Evolutionary conservation across 1,284 basidiomycete genomes (phyloP), one percentile per base, ranked within the genome.

Genomic region (Vanrija sp.): DNA sequence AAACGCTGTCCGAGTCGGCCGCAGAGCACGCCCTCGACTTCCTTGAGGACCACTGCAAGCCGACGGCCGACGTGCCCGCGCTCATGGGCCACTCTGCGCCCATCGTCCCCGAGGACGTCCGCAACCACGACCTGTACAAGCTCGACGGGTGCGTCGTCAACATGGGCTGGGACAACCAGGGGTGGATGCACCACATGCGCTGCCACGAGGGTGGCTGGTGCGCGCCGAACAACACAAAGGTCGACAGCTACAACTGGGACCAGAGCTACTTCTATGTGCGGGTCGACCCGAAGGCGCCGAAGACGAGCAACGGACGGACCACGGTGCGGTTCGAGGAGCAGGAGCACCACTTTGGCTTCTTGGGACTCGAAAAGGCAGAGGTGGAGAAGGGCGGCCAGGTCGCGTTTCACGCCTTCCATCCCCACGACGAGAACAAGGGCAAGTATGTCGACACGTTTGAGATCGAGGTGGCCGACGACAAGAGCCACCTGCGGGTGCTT

Each of bases 111-210:
- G 67, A 67, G 37, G 71, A 75, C 54, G 44, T 53, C 45, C 62
- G 70, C 19, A 76, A 76, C 53, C 54, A 55, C 35, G 56, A 68
- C 43, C 51, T 76, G 24, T 61, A 59, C 19, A 65, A 66, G 31
- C 57, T 76, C 39, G 53, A 70, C 45, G 66, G 67, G 41, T 76
- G 74, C 54, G 65, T 65, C 7, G 70, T 73, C 44, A 69, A 72
- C 47, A 56, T 76, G 23, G 72, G 61, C 4, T 71, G 73, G 47
- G 56, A 68, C 47, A 66, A 74, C 44, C 47, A 64, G 3, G 71
- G 68, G 3, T 69, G 56, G 46, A 39, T 76, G 15, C 66, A 71
- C 49, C 68, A 73, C 54, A 31, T 76, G 48, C 75, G 73, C 53
- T 75, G 72, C 55, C 58, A 66, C 45, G 66, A 71, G 54, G 68